Evolutionary conservation across 1,284 basidiomycete species (phyloP).

Genomic region (Ustanciosporium gigantosporum): DNA sequence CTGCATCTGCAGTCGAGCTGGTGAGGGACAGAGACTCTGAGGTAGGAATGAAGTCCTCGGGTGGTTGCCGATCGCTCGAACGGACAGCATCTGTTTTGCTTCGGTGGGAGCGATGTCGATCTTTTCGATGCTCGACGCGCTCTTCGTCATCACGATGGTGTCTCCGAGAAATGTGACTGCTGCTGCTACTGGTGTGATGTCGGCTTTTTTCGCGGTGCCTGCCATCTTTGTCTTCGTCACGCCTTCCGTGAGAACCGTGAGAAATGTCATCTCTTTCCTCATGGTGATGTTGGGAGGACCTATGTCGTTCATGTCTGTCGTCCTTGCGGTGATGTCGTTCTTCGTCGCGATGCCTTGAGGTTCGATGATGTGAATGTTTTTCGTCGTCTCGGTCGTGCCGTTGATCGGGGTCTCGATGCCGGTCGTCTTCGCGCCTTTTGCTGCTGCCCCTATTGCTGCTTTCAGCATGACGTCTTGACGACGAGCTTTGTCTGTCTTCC

Average conservation of each 20-base stretch:
- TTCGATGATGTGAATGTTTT: too few relatives aligned
- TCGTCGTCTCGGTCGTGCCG: too few relatives aligned
- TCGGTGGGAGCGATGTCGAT: not conserved
- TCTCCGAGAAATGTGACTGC: too few relatives aligned
- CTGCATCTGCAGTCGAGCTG: constrained; percentile 65
- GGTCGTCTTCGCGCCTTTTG: too few relatives aligned
- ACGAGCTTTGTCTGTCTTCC: too few relatives aligned
- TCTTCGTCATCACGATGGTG: constrained; percentile 76
- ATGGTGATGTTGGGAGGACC: too few relatives aligned
- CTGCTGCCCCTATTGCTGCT: too few relatives aligned
- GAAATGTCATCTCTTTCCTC: not conserved
- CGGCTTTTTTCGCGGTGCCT: not conserved
- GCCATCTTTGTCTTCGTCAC: not conserved
- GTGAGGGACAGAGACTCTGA: constrained; percentile 72
- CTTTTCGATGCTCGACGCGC: constrained; percentile 69
- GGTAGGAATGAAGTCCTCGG: constrained; percentile 77
- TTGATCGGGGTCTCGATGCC: too few relatives aligned
- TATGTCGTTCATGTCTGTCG: too few relatives aligned
- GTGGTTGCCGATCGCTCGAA: constrained; percentile 63
- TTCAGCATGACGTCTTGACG: too few relatives aligned
- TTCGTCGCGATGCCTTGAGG: constrained; percentile 3
- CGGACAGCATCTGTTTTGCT: constrained; percentile 50
- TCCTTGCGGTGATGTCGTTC: too few relatives aligned
- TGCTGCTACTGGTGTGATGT: constrained; percentile 66
- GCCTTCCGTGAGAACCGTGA: constrained; percentile 1